Evolutionary conservation across 805 yeast genomes (phyloP), one percentile per base, ranked within the genome.

Genomic region (Lipomyces spencermartinsiae): DNA sequence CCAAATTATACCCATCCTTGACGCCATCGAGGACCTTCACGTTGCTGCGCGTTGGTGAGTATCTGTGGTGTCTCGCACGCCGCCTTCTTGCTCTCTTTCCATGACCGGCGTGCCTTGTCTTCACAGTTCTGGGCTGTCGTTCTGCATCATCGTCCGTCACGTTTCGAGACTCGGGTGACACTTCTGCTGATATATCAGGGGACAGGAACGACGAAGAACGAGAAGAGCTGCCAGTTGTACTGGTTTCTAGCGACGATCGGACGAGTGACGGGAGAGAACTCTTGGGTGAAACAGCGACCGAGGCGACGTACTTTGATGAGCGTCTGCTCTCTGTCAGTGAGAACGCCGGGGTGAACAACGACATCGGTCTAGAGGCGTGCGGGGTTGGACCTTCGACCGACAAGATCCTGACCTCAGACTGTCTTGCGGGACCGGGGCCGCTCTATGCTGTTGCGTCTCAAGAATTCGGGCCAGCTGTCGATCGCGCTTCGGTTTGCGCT

Each of bases 1-100:
- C 69, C 35, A 68, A 70, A 33, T 72, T 66, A 37, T 64, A 66
- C 9, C 75, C 75, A 39, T 73, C 74, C 39, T 73, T 65, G 29
- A 73, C 37, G 5, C 72, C 72, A 31, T 69, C 72, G 10, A 67
- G 60, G 14, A 69, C 60, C 34, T 58, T 63, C 22, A 65, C n/a
- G 12, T 56, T 37, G 22, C 22, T 61, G 43, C 49, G 37, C 16
- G 43, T 25, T 16, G 56, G 8, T 16, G 14, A 9, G 31, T 37
- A 39, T 9, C 19, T 12, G 16, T 31, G 19, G 8, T 12, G 37
- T 16, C 19, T 57, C 3, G 49, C 16, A 31, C 58, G 58, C 19
- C 58, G 60, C 55, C 49, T 22, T 8, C 49, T 58, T 29, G 33
- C 16, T 39, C n/a, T 39, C 16, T 57, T 57, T 10, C 37, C 49